phyloP scores from a whole-genome alignment of 805 yeast genomes.

The Saccharomycopsis fibuligera region DNA sequence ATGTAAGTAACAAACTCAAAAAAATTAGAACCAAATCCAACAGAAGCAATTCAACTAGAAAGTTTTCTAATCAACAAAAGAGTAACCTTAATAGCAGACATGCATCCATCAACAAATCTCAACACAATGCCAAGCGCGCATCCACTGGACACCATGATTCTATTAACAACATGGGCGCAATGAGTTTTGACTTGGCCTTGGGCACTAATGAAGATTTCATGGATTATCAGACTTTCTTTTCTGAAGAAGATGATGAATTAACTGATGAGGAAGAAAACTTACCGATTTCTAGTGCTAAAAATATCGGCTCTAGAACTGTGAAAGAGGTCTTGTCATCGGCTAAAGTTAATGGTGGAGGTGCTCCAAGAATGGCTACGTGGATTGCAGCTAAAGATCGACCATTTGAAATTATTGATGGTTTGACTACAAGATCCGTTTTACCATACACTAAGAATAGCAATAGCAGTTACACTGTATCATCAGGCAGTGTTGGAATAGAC shows the following conservation, averaged over 20 bases:
- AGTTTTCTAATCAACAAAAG: background rate
- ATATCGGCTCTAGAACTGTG: slow-evolving; percentile 72
- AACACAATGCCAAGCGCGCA: too few species aligned
- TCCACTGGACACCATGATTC: background rate
- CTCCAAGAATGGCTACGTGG: slow-evolving; percentile 93
- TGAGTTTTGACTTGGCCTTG: slow-evolving; percentile 14
- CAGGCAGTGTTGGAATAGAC: background rate
- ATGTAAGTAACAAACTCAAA: background rate
- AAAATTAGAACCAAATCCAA: background rate
- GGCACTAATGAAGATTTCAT: slow-evolving; percentile 21
- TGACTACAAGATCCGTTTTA: slow-evolving; percentile 76
- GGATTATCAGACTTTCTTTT: slow-evolving; percentile 30
- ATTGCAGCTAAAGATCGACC: slow-evolving; percentile 71
- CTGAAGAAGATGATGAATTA: slow-evolving; percentile 63
- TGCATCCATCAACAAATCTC: slow-evolving; percentile 29
- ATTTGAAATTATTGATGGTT: slow-evolving; percentile 90
- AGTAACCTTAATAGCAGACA: too few species aligned
- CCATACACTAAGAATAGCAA: slow-evolving; percentile 30
- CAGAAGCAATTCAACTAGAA: background rate
- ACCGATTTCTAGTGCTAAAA: slow-evolving; percentile 60
- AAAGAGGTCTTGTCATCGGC: slow-evolving; percentile 89
- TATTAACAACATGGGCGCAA: slow-evolving; percentile 5
- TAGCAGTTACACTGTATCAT: too few species aligned
- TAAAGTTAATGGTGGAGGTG: slow-evolving; percentile 61
- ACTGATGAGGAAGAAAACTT: slow-evolving; percentile 89